Conservation (phyloP, 768 basidiomycete species). For the Boletus eberwhitei region DNA sequence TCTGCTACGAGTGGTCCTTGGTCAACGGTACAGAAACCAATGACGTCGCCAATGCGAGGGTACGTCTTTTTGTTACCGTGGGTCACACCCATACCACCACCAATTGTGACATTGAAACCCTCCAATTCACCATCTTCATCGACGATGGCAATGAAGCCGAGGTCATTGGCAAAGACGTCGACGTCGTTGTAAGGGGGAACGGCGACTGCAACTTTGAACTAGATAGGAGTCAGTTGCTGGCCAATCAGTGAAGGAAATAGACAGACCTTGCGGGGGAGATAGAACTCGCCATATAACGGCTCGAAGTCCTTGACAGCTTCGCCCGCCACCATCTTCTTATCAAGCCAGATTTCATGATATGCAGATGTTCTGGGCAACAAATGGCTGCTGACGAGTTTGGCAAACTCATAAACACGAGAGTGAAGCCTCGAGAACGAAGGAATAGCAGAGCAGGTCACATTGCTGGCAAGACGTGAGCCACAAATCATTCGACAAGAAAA, state of each 20-base stretch:
- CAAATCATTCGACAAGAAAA: background rate
- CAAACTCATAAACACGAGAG: conserved; percentile 75
- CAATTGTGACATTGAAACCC: conserved; percentile 92
- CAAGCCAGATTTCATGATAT: conserved; percentile 99
- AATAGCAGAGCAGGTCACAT: conserved; percentile 88
- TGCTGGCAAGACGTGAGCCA: conserved; percentile 43
- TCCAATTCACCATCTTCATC: conserved; percentile 68
- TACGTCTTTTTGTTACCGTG: conserved; percentile 99
- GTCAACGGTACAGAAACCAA: conserved; percentile 91
- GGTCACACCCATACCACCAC: conserved; percentile 99
- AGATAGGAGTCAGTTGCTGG: conserved; percentile 2
- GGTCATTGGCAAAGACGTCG: conserved; percentile 92
- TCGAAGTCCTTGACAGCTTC: conserved; percentile 93
- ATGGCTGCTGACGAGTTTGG: conserved; percentile 78
- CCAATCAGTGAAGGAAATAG: background rate
- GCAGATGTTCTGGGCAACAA: conserved; percentile 88
- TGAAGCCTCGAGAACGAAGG: conserved; percentile 89
- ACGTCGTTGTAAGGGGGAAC: conserved; percentile 97
- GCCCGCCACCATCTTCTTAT: conserved; percentile 94
- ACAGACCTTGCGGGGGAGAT: conserved; percentile 89
- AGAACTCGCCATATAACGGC: conserved; percentile 96
- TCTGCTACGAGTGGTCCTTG: conserved; percentile 87
- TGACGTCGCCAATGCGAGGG: conserved; percentile 79
- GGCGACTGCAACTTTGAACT: conserved; percentile 98
- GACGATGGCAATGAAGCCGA: conserved; percentile 95